Percentiles rank a stretch among this genome's conserved stretches.
These are phyloP conservation scores for Thymus mandschuricus DNA, from an alignment of 257 asterid genomes.

Conservation along the genomic window DNA sequence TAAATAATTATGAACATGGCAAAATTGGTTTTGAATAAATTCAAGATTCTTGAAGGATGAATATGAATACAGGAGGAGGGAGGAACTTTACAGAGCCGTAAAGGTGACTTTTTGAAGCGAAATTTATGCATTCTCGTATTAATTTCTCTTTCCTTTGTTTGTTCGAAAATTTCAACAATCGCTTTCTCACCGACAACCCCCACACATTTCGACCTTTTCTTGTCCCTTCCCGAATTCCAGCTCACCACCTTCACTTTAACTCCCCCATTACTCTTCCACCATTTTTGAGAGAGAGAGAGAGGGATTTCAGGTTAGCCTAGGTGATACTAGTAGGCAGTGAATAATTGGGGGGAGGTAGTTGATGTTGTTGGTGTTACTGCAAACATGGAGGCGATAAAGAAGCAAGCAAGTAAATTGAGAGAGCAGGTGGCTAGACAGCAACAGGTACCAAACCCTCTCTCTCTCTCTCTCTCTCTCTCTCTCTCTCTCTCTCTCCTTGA, in stretches of 20 bases:
- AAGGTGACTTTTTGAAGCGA: constrained; percentile 32
- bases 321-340: constrained; percentile 10
- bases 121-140: constrained; percentile 5
- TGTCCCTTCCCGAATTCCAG: constrained; percentile 25
- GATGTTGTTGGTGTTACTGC: constrained; percentile 31
- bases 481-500: background rate
- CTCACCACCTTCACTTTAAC: background rate
- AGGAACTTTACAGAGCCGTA: constrained; percentile 24
- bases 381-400: constrained; percentile 88
- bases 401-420: constrained; percentile 87
- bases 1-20: too few species aligned
- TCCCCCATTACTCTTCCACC: background rate
- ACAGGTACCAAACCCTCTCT: constrained; percentile 50
- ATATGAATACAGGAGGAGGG: background rate
- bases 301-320: constrained; percentile 2
- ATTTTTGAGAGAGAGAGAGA: constrained; percentile 11
- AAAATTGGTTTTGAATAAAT: too few species aligned
- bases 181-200: constrained; percentile 40
- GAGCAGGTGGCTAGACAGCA: constrained; percentile 98
- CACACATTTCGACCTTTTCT: constrained; percentile 21
- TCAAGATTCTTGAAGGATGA: constrained; percentile 3
- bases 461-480: background rate
- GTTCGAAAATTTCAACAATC: constrained; percentile 31
- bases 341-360: constrained; percentile 29
- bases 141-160: background rate